Percentiles rank a stretch among this genome's conserved stretches.
Conservation (phyloP, 106 monocot genomes). For the Dendrobium huoshanense region DNA sequence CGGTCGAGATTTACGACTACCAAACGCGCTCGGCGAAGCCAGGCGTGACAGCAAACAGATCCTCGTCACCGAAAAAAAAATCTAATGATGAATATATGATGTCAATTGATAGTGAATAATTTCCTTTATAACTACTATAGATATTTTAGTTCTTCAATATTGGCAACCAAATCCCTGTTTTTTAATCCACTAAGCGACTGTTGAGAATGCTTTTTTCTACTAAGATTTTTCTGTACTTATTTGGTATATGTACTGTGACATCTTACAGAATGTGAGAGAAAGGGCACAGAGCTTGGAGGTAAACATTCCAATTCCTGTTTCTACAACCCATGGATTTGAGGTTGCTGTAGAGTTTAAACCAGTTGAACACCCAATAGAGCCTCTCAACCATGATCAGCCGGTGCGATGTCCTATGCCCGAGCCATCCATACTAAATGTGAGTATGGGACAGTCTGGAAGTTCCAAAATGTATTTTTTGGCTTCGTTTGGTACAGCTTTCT, state of each 20-base stretch:
- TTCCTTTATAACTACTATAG: background rate
- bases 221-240: background rate
- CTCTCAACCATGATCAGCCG: slow-evolving; percentile 44
- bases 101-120: background rate
- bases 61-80: too few relatives aligned
- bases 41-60: too few relatives aligned
- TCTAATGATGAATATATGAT: background rate
- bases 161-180: too few relatives aligned
- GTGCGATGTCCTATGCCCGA: slow-evolving; percentile 56
- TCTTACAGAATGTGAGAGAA: slow-evolving; percentile 22
- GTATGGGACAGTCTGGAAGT: slow-evolving; percentile 1
- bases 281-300: slow-evolving; percentile 20
- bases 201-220: too few relatives aligned
- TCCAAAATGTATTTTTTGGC: background rate
- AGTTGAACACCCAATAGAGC: slow-evolving; percentile 55
- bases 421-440: slow-evolving; percentile 58
- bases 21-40: too few relatives aligned
- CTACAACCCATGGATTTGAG: slow-evolving; percentile 25
- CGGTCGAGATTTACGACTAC: too few relatives aligned
- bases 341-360: slow-evolving; percentile 44
- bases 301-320: slow-evolving; percentile 2
- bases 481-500: too few relatives aligned
- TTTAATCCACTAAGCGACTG: too few relatives aligned
- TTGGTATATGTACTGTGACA: background rate
- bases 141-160: too few relatives aligned